Evolutionary conservation across 306 rosid species (phyloP), one percentile per base, ranked within the genome.

Genomic region (Arachis stenosperma): DNA sequence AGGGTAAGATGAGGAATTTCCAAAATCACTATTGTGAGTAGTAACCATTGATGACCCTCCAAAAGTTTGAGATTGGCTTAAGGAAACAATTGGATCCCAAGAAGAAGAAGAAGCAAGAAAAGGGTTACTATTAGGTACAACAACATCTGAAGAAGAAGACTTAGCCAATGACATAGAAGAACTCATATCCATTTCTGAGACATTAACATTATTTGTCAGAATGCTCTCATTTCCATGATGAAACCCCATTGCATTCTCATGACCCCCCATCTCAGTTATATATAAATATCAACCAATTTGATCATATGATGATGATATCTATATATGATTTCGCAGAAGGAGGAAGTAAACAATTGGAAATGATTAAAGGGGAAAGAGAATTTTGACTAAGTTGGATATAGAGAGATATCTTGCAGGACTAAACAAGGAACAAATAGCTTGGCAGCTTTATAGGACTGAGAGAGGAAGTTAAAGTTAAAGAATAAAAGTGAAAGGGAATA

Each of bases 11-110:
- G 92, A 82, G 62, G 79, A 54, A 73, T 79, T 86, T 71, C 82
- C 58, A 82, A 84, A 81, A 15, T 90, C 97, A 52, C 78, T 54
- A 14, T 84, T 92, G 37, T 33, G 37, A 33, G 37, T 33, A 71
- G 97, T 81, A 82, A 84, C 84, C 85, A 86, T 77, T 40, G 95
- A 81, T 68, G 96, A 87, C 51, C 87, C 85, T 69, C 90, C 96
- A 81, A 89, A 87, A 83, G 82, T 82, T 67, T 88, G 94, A 83
- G 79, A 83, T 51, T 88, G 96, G 70, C 83, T 81, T 82, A 90
- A 79, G 7, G 96, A 85, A 83, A 84, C 87, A 77, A 91, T 84
- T 51, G 98, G 95, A 86, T 95, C 98, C 99, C 99, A 95, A 77
- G 85, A 79, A 78, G 85, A 78, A 69, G 97, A 85, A 81, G 97